A percentile compares a stretch with the other conserved stretches of the same genome.
Conservation (phyloP, 257 asterid genomes). For the Solanum bulbocastanum region DNA sequence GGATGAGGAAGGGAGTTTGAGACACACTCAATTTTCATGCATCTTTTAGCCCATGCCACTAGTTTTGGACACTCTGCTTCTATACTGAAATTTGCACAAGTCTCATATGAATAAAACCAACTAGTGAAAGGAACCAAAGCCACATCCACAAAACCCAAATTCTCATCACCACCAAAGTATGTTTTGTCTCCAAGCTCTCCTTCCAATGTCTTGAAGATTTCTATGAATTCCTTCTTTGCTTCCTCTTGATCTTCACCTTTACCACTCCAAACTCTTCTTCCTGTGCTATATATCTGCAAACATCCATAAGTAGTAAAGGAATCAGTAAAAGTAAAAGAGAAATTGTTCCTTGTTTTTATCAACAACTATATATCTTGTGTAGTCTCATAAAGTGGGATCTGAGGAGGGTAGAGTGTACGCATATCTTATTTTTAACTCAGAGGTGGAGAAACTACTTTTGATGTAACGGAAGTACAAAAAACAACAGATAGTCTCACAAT, state of each 20-base stretch:
- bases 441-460: not conserved
- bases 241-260: not conserved
- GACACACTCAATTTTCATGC: not conserved
- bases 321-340: not conserved
- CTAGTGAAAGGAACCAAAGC: not conserved
- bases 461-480: not conserved
- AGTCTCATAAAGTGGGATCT: rapidly evolving
- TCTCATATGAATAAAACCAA: slow-evolving; percentile 2
- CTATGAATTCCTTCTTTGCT: slow-evolving; percentile 2
- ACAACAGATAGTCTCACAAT: not conserved
- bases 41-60: not conserved
- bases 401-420: not conserved
- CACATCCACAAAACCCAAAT: slow-evolving; percentile 1
- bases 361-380: not conserved
- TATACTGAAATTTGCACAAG: slow-evolving; percentile 2
- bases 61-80: not conserved
- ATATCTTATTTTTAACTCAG: not conserved
- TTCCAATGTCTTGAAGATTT: not conserved
- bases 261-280: not conserved
- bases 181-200: slow-evolving; percentile 1
- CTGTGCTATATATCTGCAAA: not conserved
- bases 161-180: slow-evolving; percentile 1
- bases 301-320: not conserved
- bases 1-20: slow-evolving; percentile 6
- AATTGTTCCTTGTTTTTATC: not conserved